Base-by-base conservation (phyloP, 208 protist species). In the Acanthamoeba polyphaga region DNA sequence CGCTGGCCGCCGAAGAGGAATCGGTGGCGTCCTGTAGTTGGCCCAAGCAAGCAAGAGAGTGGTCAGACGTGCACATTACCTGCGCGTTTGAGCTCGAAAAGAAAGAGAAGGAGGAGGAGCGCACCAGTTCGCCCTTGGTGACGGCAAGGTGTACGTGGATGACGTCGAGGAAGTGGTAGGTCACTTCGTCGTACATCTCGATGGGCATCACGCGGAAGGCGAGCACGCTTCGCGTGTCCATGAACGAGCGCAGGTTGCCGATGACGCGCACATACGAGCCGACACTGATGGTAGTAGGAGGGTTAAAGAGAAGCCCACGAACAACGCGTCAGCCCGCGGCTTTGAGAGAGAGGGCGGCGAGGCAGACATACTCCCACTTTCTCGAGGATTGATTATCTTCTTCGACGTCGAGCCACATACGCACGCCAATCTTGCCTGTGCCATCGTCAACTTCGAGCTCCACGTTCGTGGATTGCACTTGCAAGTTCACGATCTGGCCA, bases 191-290 rank as follows among this genome's bases (percentile, higher is more conserved):
- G 32, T 55, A 55, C 32, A 51, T 22, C 64, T 38, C 27, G 58
- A 92, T 72, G 55, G 64, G 60, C 32, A 62, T 43, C 27, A 92
- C 51, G 32, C 87, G 27, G 87, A 92, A 92, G 32, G 87, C 87
- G 19, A 74, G 19, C 38, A 92, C 51, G 34, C 58, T 92, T 43
- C 87, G 72, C 9, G 34, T 32, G 53, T 92, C 46, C 27, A 92
- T 76, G 87, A 92, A 92, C 34, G 87, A 92, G 64, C 87, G 49
- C 87, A 92, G 34, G 87, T 92, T 43, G 27, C 87, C 87, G 27
- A 92, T 92, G 43, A 92, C 87, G 2, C 87, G 55, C 87, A 92
- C 87, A 43, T 92, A 92, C 43, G 43, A 32, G 13, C 87, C 87
- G 4, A 55, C 49, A 38, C 87, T 92, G 22, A 90, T 13, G 7